Percentiles rank a stretch among this genome's conserved stretches.
phyloP scores from a whole-genome alignment of 208 protist species.

The Leishmania braziliensis region DNA sequence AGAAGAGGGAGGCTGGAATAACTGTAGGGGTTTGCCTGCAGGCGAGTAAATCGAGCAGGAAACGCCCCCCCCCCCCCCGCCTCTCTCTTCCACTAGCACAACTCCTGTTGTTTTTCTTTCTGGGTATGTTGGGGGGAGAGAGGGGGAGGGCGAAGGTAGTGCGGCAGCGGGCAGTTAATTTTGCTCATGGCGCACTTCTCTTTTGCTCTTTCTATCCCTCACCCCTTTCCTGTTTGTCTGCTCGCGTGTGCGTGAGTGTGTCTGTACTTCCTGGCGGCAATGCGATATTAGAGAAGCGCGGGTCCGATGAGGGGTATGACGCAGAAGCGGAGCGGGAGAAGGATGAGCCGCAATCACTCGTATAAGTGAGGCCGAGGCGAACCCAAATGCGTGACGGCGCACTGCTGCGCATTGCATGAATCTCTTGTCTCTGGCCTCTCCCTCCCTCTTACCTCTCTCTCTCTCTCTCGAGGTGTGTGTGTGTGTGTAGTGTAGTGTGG shows the following conservation, averaged over 20 bases:
- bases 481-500: no score
- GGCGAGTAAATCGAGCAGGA: no score
- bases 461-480: neutral
- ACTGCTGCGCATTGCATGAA: neutral
- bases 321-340: neutral
- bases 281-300: neutral
- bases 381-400: neutral
- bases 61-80: no score
- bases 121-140: no score
- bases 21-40: no score
- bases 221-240: no score
- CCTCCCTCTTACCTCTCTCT: neutral
- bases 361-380: neutral
- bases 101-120: no score
- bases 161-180: no score
- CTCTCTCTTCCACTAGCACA: no score
- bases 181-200: no score
- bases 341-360: neutral
- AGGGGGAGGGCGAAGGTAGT: no score
- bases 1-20: no score
- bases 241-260: neutral
- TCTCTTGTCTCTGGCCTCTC: neutral
- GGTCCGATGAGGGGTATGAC: neutral
- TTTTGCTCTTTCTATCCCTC: constrained; percentile 1
- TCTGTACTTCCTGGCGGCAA: neutral